Conservation (phyloP, 164 flowering plant species). For the Liriodendron chinense region DNA sequence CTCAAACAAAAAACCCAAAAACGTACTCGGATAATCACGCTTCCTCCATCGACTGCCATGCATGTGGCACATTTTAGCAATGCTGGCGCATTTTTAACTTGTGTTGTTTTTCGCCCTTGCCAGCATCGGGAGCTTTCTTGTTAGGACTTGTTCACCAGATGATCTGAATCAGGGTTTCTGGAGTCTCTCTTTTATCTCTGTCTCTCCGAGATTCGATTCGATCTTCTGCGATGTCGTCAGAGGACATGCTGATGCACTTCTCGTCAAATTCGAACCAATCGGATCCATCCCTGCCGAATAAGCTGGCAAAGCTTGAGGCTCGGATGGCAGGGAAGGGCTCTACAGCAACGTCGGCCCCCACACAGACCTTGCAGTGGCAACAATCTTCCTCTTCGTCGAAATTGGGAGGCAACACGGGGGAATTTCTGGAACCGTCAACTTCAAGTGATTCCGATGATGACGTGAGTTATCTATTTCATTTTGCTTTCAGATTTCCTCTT, state of each 20-base stretch:
- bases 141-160: not conserved
- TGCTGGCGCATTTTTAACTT: constrained; percentile 2
- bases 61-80: constrained; percentile 1
- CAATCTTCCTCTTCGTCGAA: constrained; percentile 41
- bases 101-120: not conserved
- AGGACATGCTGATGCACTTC: constrained; percentile 76
- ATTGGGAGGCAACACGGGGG: constrained; percentile 32
- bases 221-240: constrained; percentile 40
- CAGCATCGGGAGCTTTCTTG: not conserved
- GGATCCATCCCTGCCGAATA: constrained; percentile 73
- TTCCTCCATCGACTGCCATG: no score
- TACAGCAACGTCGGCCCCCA: constrained; percentile 26
- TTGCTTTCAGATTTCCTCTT: not conserved
- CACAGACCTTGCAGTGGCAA: constrained; percentile 27
- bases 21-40: no score
- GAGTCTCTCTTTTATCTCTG: not conserved
- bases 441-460: constrained; percentile 84
- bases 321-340: constrained; percentile 75
- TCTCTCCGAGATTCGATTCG: not conserved
- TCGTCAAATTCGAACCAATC: constrained; percentile 92
- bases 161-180: constrained; percentile 17
- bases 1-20: no score
- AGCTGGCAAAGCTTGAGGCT: constrained; percentile 97
- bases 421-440: constrained; percentile 32
- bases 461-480: constrained; percentile 38